Base-by-base conservation (phyloP, 768 basidiomycete genomes). In the Flagelloscypha sp. region DNA sequence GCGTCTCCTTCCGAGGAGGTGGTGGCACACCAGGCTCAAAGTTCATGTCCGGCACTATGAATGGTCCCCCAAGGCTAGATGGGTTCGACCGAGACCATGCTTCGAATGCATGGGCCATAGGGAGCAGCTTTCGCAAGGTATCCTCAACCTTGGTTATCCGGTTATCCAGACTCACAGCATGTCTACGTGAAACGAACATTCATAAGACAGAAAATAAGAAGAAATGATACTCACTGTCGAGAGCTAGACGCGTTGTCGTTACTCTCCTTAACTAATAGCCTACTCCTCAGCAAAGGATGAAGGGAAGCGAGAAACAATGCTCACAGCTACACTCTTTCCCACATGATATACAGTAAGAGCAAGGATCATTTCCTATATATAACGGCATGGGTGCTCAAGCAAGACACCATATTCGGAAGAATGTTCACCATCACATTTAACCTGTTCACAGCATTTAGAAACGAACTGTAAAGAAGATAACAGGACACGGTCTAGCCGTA, bases 381-480 rank as follows among this genome's bases (percentile, higher is more conserved):
- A n/a, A n/a, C n/a, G 11, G 17, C 7, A 19, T 31, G 17, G 11
- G 19, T 17, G 20, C 20, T 20, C 16, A 8, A 9, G 10, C 12
- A 5, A 21, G 16, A 13, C 11, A 13, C 24, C 24, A 5, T 11
- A 12, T 15, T 15, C 16, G 18, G 13, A 20, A 18, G 21, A 16
- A 18, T 42, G 44, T 37, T 47, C 40, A 5, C 46, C 46, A 36
- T 47, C 42, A 21, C 46, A 47, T 21, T 47, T 47, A n/a, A 47
- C 43, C 45, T 47, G 25, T 16, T 25, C 19, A 20, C 10, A 2
- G 32, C 13, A 21, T 23, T 10, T 12, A 16, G 5, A 24, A 3
- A 10, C 29, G 24, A 13, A 6, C 4, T 16, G 19, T 34, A 5
- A 33, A 12, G 5, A 34, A 9, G 31, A 13, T 8, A 13, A 23